These are phyloP conservation scores for Xylariales sp. DNA, from an alignment of 2,329 filamentous ascomycete species.

Conservation along the genomic window DNA sequence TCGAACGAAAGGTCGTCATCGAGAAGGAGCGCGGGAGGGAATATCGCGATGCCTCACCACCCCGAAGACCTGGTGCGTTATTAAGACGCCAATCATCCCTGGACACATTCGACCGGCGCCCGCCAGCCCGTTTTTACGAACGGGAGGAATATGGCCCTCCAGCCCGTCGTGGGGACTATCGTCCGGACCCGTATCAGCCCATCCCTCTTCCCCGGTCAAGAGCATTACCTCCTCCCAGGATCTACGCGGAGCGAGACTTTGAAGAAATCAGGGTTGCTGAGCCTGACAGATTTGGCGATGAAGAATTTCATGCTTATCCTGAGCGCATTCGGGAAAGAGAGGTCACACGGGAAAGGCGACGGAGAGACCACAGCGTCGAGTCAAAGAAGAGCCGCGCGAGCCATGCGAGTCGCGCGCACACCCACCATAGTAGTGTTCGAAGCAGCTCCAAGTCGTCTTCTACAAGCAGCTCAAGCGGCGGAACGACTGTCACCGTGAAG, in stretches of 20 bases:
- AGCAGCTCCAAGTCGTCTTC: slow-evolving; percentile 39
- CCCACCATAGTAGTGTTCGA: slow-evolving; percentile 24
- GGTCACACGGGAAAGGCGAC: slow-evolving; percentile 44
- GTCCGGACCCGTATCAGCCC: slow-evolving; percentile 49
- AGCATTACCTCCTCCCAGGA: slow-evolving; percentile 54
- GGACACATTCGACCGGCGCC: slow-evolving; percentile 81
- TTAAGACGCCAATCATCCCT: slow-evolving; percentile 81
- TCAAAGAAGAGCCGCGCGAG: slow-evolving; percentile 35
- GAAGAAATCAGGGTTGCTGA: slow-evolving; percentile 67
- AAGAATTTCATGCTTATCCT: slow-evolving; percentile 61
- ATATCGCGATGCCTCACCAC: slow-evolving; percentile 43
- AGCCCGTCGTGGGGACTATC: slow-evolving; percentile 51
- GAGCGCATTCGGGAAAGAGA: slow-evolving; percentile 60
- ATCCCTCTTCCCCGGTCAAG: slow-evolving; percentile 65
- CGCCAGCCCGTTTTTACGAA: slow-evolving; percentile 46
- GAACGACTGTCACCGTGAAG: slow-evolving; percentile 42
- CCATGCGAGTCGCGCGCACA: slow-evolving; percentile 32
- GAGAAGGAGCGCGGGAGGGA: slow-evolving; percentile 45
- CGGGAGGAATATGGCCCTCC: slow-evolving; percentile 50
- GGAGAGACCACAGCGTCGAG: slow-evolving; percentile 38
- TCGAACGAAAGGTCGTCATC: slow-evolving; percentile 52
- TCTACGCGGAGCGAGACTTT: slow-evolving; percentile 51
- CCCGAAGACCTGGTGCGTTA: slow-evolving; percentile 58
- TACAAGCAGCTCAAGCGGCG: slow-evolving; percentile 40
- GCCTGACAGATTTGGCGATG: slow-evolving; percentile 64